Base-by-base conservation (phyloP, 2,329 filamentous ascomycete genomes). In the Botrytis galanthina region DNA sequence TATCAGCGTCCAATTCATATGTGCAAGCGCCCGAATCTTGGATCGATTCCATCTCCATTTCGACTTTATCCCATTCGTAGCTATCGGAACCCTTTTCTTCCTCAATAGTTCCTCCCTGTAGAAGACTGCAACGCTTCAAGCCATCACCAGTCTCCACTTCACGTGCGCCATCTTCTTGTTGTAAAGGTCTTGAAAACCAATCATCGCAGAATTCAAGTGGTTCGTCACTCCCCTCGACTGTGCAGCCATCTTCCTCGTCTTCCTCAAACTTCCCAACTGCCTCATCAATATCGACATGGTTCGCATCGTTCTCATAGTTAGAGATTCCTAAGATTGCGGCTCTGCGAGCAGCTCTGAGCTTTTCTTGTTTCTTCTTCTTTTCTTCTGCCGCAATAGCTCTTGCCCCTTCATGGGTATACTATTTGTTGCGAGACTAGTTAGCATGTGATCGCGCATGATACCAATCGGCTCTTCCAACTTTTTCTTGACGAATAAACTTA, bases 361-460 rank as follows among this genome's bases (percentile, higher is more conserved):
- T 29, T 57, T 26, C 9, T 44, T 44, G 48, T 18, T 57, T 44
- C 29, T 42, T 37, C 6, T 57, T 69, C n/a, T 69, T 69, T 18
- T 59, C 18, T 1, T 37, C 66, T 18, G 66, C 48, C 16, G 48
- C 66, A 26, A 69, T 59, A 32, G 48, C 66, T 44, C 66, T 26
- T 69, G 48, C 51, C 18, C 66, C 66, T 57, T 69, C 66, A 14
- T 14, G 66, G 7, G 66, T 59, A 42, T 57, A 69, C 66, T 69
- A 3, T 32, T 26, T 16, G 29, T 42, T 68, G 64, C 35, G n/a
- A 69, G 20, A 18, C 1, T 57, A 20, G 35, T 69, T 32, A 69
- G 66, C n/a, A 26, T 57, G n/a, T 44, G 48, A 44, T 32, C 3
- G 0, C n/a, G 3, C 37, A 44, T 22, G 22, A 35, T 10, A 10